Conservation (phyloP, 2,329 filamentous ascomycete species). For the Exophiala spinifera region DNA sequence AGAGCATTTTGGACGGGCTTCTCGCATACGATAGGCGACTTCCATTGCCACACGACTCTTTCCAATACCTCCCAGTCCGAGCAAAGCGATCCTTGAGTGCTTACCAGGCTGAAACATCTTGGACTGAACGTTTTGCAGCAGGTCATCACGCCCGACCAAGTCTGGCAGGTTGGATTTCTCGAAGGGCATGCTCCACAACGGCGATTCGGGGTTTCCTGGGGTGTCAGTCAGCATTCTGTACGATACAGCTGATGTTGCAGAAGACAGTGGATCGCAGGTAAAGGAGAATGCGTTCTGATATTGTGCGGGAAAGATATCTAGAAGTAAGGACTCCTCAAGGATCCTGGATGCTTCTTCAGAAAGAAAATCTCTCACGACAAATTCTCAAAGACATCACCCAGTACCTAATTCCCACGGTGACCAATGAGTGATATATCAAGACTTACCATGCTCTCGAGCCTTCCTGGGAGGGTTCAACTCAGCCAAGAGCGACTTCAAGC, state of each 20-base stretch:
- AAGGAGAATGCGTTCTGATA: too few species aligned
- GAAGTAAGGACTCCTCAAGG: too few species aligned
- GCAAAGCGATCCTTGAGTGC: slow-evolving; percentile 32
- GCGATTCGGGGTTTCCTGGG: background rate
- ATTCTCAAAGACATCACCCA: too few species aligned
- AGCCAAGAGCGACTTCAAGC: slow-evolving; percentile 20
- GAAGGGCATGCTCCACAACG: slow-evolving; percentile 21
- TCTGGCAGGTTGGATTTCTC: slow-evolving; percentile 7
- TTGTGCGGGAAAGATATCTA: too few species aligned
- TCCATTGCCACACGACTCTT: slow-evolving; percentile 31
- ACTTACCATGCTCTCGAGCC: background rate
- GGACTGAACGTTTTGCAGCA: slow-evolving; percentile 5
- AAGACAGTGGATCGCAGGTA: background rate
- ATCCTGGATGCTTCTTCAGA: too few species aligned
- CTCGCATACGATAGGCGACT: slow-evolving; percentile 9
- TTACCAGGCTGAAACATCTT: slow-evolving; percentile 1
- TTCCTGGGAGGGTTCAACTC: too few species aligned
- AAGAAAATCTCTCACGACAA: too few species aligned
- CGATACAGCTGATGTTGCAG: background rate
- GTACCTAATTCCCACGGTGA: too few species aligned
- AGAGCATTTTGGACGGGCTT: slow-evolving; percentile 13
- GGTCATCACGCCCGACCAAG: slow-evolving; percentile 14
- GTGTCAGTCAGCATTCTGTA: background rate
- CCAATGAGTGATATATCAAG: background rate
- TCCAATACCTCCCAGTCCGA: slow-evolving; percentile 30